Base-by-base conservation (phyloP, 495 filamentous ascomycete species). In the Hypomontagnella monticulosa region DNA sequence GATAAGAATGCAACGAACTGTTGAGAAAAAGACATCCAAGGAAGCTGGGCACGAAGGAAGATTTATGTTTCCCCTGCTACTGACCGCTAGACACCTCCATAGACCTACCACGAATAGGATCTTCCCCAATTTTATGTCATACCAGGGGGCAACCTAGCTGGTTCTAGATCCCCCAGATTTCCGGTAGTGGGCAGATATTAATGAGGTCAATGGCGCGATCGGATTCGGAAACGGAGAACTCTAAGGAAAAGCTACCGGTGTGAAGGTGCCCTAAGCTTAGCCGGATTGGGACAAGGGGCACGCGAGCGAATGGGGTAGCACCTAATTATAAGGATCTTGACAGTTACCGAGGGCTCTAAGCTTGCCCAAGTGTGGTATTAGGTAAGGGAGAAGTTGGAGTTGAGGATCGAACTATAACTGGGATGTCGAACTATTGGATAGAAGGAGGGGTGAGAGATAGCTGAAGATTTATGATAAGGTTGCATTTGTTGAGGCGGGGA, bases 91-190 rank as follows among this genome's bases (percentile, higher is more conserved):
- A 63, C 46, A 50, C 52, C 37, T 50, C 11, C 14, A 15, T 27
- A 36, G 34, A 10, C 38, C 37, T 58, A 57, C 18, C 33, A 27
- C 23, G 23, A 57, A 47, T 67, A 61, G 53, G 64, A 55, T 11
- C 15, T 42, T 51, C 66, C 9, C 61, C 59, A 57, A 19, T 48
- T 69, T 65, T 69, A 61, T 64, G 60, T 57, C 66, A 69, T 64
- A 68, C 65, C 58, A 63, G 55, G 63, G 51, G 49, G 36, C 2
- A 16, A 19, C 7, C 34, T 37, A 34, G 57, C 27, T 6, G 57
- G 49, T 53, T 53, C 54, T 68, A 63, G 54, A 66, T 66, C 60
- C 56, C 63, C 57, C 57, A 51, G 63, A 60, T 59, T 67, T 50
- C 10, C 58, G 63, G 58, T 18, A 41, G 38, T 61, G 64, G 63